phyloP scores from a whole-genome alignment of 2,329 filamentous ascomycete species.

The Allantophomopsis lycopodina region DNA sequence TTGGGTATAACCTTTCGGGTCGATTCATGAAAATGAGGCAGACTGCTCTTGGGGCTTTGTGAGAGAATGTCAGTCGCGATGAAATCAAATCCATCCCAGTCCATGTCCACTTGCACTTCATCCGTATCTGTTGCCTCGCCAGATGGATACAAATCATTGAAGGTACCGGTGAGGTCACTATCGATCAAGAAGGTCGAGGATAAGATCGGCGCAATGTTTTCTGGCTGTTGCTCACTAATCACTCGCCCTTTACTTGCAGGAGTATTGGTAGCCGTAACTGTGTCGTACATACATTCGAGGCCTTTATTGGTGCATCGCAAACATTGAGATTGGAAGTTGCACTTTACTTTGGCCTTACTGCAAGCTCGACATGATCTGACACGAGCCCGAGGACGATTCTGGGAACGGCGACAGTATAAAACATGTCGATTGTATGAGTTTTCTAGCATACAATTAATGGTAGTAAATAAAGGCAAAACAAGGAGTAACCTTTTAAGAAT shows the following conservation, averaged over 20 bases:
- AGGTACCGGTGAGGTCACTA: no score
- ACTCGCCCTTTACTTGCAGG: no score
- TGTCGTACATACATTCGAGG: conserved; percentile 10
- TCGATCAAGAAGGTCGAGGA: no score
- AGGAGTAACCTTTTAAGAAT: no score
- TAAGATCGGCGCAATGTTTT: conserved; percentile 25
- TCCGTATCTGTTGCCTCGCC: conserved; percentile 16
- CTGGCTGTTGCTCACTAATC: conserved; percentile 13
- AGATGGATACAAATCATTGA: no score
- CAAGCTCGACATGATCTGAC: conserved; percentile 10
- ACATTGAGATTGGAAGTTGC: conserved; percentile 10
- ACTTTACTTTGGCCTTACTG: conserved; percentile 12
- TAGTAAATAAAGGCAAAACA: no score
- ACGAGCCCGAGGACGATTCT: conserved; percentile 6
- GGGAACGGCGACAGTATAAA: conserved; percentile 9
- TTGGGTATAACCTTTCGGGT: not conserved
- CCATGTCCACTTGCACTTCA: not conserved
- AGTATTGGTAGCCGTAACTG: not conserved
- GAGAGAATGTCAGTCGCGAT: conserved; percentile 10
- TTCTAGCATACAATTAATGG: not conserved
- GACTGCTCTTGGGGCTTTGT: not conserved
- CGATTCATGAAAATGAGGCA: no score
- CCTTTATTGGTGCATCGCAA: conserved; percentile 9
- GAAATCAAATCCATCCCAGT: not conserved
- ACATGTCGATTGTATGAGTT: conserved; percentile 8